phyloP scores from a whole-genome alignment of 1,284 basidiomycete species.

The Trametes hirsuta region DNA sequence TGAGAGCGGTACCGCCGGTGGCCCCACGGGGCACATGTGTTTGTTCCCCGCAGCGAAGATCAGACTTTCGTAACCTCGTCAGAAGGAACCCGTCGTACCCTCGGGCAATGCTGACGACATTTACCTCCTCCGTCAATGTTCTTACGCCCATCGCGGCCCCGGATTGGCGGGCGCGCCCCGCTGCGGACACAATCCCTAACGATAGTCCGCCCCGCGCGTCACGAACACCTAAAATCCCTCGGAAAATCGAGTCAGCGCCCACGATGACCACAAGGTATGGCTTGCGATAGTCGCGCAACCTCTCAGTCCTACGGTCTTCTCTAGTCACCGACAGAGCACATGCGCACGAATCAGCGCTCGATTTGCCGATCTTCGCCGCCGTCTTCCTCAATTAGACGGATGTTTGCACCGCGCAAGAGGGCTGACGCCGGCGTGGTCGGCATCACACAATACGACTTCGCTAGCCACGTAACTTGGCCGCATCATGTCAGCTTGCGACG shows the following conservation, averaged over 20 bases:
- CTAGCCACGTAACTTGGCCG: too few species aligned
- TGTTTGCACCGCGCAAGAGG: too few species aligned
- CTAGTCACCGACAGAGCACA: too few species aligned
- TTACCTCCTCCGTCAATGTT: background rate
- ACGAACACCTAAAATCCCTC: background rate
- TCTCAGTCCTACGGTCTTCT: too few species aligned
- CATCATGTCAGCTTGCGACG: background rate
- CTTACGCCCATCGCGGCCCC: background rate
- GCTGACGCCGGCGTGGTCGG: too few species aligned
- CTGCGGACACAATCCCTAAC: background rate
- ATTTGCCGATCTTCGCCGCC: too few species aligned
- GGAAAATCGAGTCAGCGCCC: background rate
- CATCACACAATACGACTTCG: too few species aligned
- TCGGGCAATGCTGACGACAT: background rate
- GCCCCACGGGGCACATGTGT: conserved; percentile 12
- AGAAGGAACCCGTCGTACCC: background rate
- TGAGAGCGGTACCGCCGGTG: conserved; percentile 3
- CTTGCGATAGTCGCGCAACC: too few species aligned
- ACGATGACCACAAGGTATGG: too few species aligned
- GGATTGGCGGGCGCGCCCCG: background rate
- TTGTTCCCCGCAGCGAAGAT: background rate
- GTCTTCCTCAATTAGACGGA: too few species aligned
- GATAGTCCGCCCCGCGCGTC: background rate
- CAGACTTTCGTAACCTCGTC: background rate
- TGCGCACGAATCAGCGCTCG: too few species aligned